Evolutionary conservation across 345 rosid species (phyloP), one percentile per base, ranked within the genome.

Genomic region (Linum usitatissimum): DNA sequence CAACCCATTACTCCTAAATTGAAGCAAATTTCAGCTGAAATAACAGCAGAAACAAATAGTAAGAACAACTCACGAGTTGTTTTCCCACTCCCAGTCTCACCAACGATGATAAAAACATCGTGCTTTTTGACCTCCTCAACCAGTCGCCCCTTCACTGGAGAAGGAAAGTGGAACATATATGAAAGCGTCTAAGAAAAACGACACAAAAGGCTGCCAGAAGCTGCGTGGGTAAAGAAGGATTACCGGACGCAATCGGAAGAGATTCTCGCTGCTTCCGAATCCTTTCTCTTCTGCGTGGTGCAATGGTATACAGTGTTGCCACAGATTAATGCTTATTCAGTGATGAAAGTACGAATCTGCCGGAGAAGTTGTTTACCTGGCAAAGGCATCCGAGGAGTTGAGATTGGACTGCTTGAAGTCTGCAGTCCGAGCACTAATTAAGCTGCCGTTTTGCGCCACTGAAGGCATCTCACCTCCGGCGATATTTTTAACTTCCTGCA

Each of bases 1-100:
- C 12, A 34, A 51, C 8, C 12, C 17, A 23, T n/a, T 28, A 60
- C 19, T 18, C 45, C 6, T 14, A 58, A 58, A 8, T 5, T 5
- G 49, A 18, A 18, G 13, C 12, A 34, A 58, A 20, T 34, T 34
- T 7, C 55, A 6, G 4, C 21, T 10, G 30, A 19, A 67, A 20
- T 39, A 18, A 42, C 9, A 54, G 30, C 64, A 75, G 21, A 61
- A 59, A 62, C 0, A 65, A 23, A 18, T 21, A 6, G 53, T 10
- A 17, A 42, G 18, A n/a, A 17, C 38, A 20, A 38, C 86, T 75
- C 70, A 92, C 98, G 98, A 39, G 98, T 92, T 14, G 97, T 87
- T 76, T 92, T 92, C 31, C 98, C 98, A 38, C 98, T 89, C 23
- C 98, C 98, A 20, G 98, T 92, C 78, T 89, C 98, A 13, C 96